Percentiles rank a stretch among this genome's conserved stretches.
Evolutionary conservation across 2,329 filamentous ascomycete genomes (phyloP).

Genomic region (Aspergillus udagawae): DNA sequence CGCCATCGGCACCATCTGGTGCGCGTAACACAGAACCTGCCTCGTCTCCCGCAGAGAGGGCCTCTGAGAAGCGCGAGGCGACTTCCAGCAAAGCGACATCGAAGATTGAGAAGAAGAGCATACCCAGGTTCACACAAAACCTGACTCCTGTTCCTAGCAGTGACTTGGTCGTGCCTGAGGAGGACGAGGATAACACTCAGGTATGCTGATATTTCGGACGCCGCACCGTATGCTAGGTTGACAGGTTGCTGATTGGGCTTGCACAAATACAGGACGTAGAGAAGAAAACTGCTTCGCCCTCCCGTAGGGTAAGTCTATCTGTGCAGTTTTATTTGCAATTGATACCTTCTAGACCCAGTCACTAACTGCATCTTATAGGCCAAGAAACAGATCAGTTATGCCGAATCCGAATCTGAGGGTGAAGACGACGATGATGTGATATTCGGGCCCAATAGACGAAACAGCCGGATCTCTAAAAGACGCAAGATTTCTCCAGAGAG

Average conservation of each 20-base stretch:
- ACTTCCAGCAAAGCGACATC: slow-evolving; percentile 33
- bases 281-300: slow-evolving; percentile 63
- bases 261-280: slow-evolving; percentile 37
- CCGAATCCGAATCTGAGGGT: slow-evolving; percentile 75
- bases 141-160: slow-evolving; percentile 78
- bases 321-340: not conserved
- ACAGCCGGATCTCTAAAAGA: slow-evolving; percentile 50
- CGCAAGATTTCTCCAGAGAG: slow-evolving; percentile 64
- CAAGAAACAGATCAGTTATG: slow-evolving; percentile 67
- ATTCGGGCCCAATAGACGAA: slow-evolving; percentile 54
- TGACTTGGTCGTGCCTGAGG: slow-evolving; percentile 66
- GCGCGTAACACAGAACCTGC: slow-evolving; percentile 29
- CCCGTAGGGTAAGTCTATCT: slow-evolving; percentile 63
- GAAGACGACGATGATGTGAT: slow-evolving; percentile 67
- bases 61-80: slow-evolving; percentile 24
- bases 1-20: slow-evolving; percentile 42
- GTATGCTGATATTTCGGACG: slow-evolving; percentile 38
- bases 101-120: slow-evolving; percentile 44
- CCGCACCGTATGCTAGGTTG: slow-evolving; percentile 42
- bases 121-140: slow-evolving; percentile 41
- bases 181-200: slow-evolving; percentile 50
- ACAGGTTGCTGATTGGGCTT: slow-evolving; percentile 8
- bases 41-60: slow-evolving; percentile 35
- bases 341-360: slow-evolving; percentile 5
- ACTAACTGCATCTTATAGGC: slow-evolving; percentile 35